A percentile compares a stretch with the other conserved stretches of the same genome.
Conservation (phyloP, 2,329 filamentous ascomycete species). For the Scytalidium lignicola region DNA sequence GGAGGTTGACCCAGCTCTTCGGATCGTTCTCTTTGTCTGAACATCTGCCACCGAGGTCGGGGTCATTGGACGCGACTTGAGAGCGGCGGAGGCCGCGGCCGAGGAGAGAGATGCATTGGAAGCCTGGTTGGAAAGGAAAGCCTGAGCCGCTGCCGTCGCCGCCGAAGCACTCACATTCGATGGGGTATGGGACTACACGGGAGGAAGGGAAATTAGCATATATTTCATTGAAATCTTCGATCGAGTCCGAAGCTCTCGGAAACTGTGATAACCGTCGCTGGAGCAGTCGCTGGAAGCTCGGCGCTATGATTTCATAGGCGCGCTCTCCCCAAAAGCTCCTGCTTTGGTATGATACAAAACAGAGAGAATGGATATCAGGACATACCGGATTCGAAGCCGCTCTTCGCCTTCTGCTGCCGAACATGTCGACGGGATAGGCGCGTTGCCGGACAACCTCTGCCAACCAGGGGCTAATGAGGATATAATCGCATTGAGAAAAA, state of each 20-base stretch:
- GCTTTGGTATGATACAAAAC: slow-evolving; percentile 2
- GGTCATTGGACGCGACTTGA: slow-evolving; percentile 71
- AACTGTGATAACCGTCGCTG: slow-evolving; percentile 3
- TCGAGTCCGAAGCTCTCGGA: too few relatives aligned
- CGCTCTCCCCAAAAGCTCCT: too few relatives aligned
- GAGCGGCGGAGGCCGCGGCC: slow-evolving; percentile 79
- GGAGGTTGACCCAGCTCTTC: slow-evolving; percentile 67
- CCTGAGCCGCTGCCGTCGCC: slow-evolving; percentile 73
- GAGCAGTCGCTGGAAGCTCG: too few relatives aligned
- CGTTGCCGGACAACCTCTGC: slow-evolving; percentile 22
- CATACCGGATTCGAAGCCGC: slow-evolving; percentile 37
- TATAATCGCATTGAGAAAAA: slow-evolving; percentile 19
- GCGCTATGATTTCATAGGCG: too few relatives aligned
- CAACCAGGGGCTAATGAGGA: slow-evolving; percentile 27
- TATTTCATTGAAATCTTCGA: slow-evolving; percentile 5
- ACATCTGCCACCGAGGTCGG: slow-evolving; percentile 77
- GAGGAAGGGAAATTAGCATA: slow-evolving; percentile 16
- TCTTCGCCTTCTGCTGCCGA: slow-evolving; percentile 30
- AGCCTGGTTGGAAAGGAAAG: slow-evolving; percentile 65
- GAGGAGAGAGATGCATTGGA: slow-evolving; percentile 68
- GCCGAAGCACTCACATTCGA: slow-evolving; percentile 67
- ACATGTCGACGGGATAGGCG: slow-evolving; percentile 23
- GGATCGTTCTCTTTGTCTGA: slow-evolving; percentile 79
- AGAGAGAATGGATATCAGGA: slow-evolving; percentile 14
- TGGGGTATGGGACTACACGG: slow-evolving; percentile 51